Percentiles rank a stretch among this genome's conserved stretches.
phyloP scores from a whole-genome alignment of 202 grass and related monocot genomes.

The Schoenoplectus tabernaemontani region DNA sequence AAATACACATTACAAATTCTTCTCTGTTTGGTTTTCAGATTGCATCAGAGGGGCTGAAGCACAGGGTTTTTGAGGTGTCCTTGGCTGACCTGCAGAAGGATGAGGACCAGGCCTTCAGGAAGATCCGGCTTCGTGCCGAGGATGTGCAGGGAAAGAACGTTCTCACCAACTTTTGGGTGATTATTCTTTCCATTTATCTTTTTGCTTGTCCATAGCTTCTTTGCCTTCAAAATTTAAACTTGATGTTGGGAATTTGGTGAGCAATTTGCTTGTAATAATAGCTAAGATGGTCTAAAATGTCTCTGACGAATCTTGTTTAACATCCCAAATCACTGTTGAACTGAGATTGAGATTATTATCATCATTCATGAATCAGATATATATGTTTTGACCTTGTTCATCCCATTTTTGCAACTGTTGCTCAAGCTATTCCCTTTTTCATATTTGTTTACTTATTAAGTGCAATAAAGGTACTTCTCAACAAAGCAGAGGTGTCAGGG shows the following conservation, averaged over 20 bases:
- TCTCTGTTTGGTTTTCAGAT: conserved; percentile 34
- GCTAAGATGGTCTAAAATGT: background rate
- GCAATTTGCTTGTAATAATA: background rate
- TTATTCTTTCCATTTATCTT: background rate
- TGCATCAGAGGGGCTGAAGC: conserved; percentile 85
- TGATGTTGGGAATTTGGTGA: background rate
- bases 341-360: background rate
- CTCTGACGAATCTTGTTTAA: background rate
- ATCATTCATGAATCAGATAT: background rate
- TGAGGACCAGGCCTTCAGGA: conserved; percentile 88
- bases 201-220: background rate
- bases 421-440: background rate
- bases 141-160: conserved; percentile 81
- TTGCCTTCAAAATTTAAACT: background rate
- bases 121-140: conserved; percentile 74
- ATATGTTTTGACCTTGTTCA: background rate
- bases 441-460: background rate
- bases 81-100: conserved; percentile 83
- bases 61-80: conserved; percentile 84
- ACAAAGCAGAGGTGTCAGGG: background rate
- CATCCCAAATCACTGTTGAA: background rate
- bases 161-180: conserved; percentile 95
- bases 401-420: background rate
- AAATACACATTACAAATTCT: background rate
- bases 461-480: background rate